Percentiles rank a stretch among this genome's conserved stretches.
These are phyloP conservation scores for Lodderomyces theae DNA, from an alignment of 1,139 yeast genomes.

Conservation along the genomic window DNA sequence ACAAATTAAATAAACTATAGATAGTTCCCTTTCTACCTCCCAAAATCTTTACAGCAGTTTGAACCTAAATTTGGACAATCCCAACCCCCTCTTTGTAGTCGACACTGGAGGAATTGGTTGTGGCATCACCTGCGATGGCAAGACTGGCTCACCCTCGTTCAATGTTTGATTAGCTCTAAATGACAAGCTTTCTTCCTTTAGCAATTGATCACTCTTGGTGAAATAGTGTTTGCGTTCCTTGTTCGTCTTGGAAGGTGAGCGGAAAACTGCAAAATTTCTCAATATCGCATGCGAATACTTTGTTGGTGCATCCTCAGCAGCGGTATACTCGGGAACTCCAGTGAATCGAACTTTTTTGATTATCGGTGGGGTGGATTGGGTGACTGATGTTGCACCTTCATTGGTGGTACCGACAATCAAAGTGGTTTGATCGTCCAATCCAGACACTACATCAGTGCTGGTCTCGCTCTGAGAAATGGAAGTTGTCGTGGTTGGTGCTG, in stretches of 20 bases:
- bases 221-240: slow-evolving; percentile 15
- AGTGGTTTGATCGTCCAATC: neutral
- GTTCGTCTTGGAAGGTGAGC: slow-evolving; percentile 20
- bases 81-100: slow-evolving; percentile 5
- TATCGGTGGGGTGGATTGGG: slow-evolving; percentile 1
- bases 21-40: no score
- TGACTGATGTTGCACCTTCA: slow-evolving; percentile 1
- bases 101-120: neutral
- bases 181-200: slow-evolving; percentile 55
- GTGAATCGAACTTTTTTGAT: slow-evolving; percentile 48
- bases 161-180: slow-evolving; percentile 30
- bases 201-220: slow-evolving; percentile 41
- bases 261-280: slow-evolving; percentile 44
- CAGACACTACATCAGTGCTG: neutral
- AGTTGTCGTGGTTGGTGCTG: neutral
- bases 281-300: slow-evolving; percentile 45
- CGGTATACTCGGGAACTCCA: slow-evolving; percentile 52
- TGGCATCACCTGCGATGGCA: slow-evolving; percentile 1
- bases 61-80: slow-evolving; percentile 4
- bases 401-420: neutral
- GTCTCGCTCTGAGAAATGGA: neutral
- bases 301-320: slow-evolving; percentile 57
- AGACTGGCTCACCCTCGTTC: slow-evolving; percentile 7
- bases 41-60: slow-evolving; percentile 6
- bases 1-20: neutral